Evolutionary conservation across 495 filamentous ascomycete genomes (phyloP).

Genomic region (Annulohypoxylon maeteangense): DNA sequence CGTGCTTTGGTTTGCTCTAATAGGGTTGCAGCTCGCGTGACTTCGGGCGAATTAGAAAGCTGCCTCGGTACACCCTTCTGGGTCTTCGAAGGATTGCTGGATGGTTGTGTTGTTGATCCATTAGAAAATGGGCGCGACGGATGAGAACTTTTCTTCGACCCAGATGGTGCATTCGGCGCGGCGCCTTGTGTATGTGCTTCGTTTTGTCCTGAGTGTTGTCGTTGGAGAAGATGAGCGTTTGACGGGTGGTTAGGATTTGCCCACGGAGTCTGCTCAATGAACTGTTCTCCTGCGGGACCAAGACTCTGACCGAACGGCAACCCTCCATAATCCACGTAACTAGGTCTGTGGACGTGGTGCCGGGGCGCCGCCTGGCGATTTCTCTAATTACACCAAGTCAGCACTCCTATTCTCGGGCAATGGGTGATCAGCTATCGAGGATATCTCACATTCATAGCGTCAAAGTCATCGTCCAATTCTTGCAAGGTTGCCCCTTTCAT

Average conservation of each 20-base stretch:
- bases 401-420: background rate
- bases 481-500: constrained; percentile 74
- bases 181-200: constrained; percentile 33
- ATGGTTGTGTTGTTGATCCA: constrained; percentile 42
- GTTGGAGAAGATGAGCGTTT: constrained; percentile 64
- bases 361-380: constrained; percentile 43
- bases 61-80: constrained; percentile 40
- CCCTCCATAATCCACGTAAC: constrained; percentile 49
- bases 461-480: constrained; percentile 86
- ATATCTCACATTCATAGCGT: constrained; percentile 84
- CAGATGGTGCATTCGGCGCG: constrained; percentile 42
- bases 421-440: background rate
- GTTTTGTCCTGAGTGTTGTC: constrained; percentile 51
- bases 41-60: constrained; percentile 45
- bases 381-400: constrained; percentile 38
- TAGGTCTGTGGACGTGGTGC: constrained; percentile 39
- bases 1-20: constrained; percentile 46
- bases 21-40: constrained; percentile 44
- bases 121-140: constrained; percentile 46
- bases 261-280: constrained; percentile 86
- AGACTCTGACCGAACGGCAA: constrained; percentile 54
- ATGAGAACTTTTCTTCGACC: constrained; percentile 48
- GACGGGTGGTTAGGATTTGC: constrained; percentile 86
- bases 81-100: constrained; percentile 38
- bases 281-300: constrained; percentile 80